Conservation (phyloP, 1,284 basidiomycete genomes). For the Ceratobasidium sp. region DNA sequence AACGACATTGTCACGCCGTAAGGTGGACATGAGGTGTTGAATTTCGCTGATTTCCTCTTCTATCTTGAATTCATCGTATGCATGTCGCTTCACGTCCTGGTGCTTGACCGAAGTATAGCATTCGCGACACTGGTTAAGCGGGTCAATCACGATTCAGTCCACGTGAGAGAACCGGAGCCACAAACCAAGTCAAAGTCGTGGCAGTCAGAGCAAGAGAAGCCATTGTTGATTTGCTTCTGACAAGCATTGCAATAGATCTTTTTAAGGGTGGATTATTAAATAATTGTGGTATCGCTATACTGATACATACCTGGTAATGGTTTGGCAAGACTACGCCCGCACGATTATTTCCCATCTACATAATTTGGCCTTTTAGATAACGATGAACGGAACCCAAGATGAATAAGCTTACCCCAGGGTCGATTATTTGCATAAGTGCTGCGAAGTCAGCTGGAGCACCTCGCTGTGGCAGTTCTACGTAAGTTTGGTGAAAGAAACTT, state of each 20-base stretch:
- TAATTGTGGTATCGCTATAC: not conserved
- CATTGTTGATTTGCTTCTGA: constrained; percentile 7
- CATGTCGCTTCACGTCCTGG: constrained; percentile 14
- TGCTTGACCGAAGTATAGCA: constrained; percentile 19
- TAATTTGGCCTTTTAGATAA: not conserved
- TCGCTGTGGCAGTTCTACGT: not conserved
- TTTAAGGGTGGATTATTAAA: not conserved
- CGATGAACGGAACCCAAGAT: not conserved
- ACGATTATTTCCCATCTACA: not conserved
- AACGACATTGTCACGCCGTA: constrained; percentile 23
- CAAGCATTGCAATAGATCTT: constrained; percentile 31
- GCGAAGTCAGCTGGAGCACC: constrained; percentile 21
- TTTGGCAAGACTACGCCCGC: constrained; percentile 7
- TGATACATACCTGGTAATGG: constrained; percentile 15
- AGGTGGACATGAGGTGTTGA: constrained; percentile 26
- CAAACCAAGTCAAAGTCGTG: constrained; percentile 34
- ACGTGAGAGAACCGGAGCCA: not conserved
- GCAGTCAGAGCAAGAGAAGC: constrained; percentile 32
- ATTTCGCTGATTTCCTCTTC: constrained; percentile 38
- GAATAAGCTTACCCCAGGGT: not conserved
- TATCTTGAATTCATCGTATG: constrained; percentile 34
- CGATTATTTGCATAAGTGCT: not conserved
- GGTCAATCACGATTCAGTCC: not conserved
- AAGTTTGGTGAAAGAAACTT: not conserved
- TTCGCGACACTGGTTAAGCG: constrained; percentile 4